phyloP scores from a whole-genome alignment of 805 yeast species.

The Nakazawaea siamensis region DNA sequence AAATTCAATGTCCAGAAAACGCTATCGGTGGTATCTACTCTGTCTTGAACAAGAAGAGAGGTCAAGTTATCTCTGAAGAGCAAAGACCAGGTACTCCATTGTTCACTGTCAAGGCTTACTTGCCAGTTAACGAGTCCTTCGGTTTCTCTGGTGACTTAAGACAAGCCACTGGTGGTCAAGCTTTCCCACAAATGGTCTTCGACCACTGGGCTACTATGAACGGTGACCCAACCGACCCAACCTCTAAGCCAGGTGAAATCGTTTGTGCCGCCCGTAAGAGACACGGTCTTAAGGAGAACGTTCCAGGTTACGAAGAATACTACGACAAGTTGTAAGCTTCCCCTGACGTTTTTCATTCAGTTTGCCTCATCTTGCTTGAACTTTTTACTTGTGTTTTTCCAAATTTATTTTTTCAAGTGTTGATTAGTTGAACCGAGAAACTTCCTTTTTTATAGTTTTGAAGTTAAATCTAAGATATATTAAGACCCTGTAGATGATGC shows the following conservation, averaged over 20 bases:
- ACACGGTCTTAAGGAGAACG: slow-evolving; percentile 93
- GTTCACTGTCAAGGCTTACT: slow-evolving; percentile 99
- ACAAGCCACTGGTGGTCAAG: slow-evolving; percentile 99
- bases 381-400: background rate
- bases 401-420: background rate
- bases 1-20: slow-evolving; percentile 98
- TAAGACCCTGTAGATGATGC: too few relatives aligned
- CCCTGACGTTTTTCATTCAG: too few relatives aligned
- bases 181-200: slow-evolving; percentile 99
- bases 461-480: too few relatives aligned
- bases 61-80: slow-evolving; percentile 98
- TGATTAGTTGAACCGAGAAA: too few relatives aligned
- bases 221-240: slow-evolving; percentile 90
- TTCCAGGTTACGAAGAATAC: slow-evolving; percentile 99
- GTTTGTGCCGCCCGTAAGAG: slow-evolving; percentile 73
- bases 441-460: too few relatives aligned
- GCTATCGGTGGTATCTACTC: slow-evolving; percentile 99
- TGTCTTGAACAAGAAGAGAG: slow-evolving; percentile 98
- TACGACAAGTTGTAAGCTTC: slow-evolving; percentile 82
- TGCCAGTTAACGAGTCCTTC: slow-evolving; percentile 99
- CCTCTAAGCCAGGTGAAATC: slow-evolving; percentile 56
- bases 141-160: slow-evolving; percentile 99
- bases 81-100: slow-evolving; percentile 99
- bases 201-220: slow-evolving; percentile 93
- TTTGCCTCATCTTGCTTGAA: too few relatives aligned